A percentile compares a stretch with the other conserved stretches of the same genome.
These are phyloP conservation scores for Porodaedalea pini DNA, from an alignment of 1,284 basidiomycete species.

Conservation along the genomic window DNA sequence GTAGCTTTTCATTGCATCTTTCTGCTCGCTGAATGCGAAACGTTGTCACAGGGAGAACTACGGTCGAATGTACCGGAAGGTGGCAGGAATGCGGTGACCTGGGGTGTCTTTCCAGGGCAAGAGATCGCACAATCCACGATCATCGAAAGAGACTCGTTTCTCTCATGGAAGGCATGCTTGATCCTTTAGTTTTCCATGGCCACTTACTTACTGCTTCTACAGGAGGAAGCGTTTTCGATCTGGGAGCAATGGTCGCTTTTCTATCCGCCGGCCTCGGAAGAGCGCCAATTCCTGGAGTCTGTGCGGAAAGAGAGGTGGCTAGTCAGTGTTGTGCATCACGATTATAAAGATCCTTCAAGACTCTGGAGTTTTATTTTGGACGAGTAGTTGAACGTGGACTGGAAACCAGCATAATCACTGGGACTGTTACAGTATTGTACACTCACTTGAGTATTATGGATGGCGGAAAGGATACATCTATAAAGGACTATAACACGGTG, in stretches of 20 bases:
- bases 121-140: slow-evolving; percentile 97
- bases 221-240: slow-evolving; percentile 97
- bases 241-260: slow-evolving; percentile 94
- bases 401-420: slow-evolving; percentile 4
- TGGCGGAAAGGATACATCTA: neutral
- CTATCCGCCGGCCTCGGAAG: slow-evolving; percentile 73
- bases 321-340: slow-evolving; percentile 91
- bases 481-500: neutral
- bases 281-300: slow-evolving; percentile 69
- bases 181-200: slow-evolving; percentile 2
- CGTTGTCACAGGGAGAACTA: slow-evolving; percentile 63
- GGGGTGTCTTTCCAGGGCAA: slow-evolving; percentile 97
- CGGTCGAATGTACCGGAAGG: slow-evolving; percentile 77
- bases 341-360: slow-evolving; percentile 80
- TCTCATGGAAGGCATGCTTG: slow-evolving; percentile 79
- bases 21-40: neutral
- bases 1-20: neutral
- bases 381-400: slow-evolving; percentile 9
- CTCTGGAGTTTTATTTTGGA: slow-evolving; percentile 83
- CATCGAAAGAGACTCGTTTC: slow-evolving; percentile 89
- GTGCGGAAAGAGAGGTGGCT: slow-evolving; percentile 83
- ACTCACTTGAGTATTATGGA: neutral
- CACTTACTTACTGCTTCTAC: slow-evolving; percentile 15
- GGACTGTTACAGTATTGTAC: slow-evolving; percentile 8
- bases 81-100: slow-evolving; percentile 93